These are phyloP conservation scores for Coleophoma cylindrospora DNA, from an alignment of 2,329 filamentous ascomycete species.

Conservation along the genomic window DNA sequence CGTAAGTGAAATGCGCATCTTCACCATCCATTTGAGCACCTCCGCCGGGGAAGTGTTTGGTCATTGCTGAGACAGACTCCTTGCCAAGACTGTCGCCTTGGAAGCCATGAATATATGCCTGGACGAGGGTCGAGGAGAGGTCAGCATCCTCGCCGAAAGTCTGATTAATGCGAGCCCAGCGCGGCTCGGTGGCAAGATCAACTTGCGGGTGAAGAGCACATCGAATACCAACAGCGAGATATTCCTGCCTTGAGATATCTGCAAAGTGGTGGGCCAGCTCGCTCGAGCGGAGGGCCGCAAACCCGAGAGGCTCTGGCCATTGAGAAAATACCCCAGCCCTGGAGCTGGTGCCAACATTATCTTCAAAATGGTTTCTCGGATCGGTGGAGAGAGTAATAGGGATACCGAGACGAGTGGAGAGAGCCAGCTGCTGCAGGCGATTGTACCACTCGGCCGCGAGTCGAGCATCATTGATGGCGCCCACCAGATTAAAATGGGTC, in stretches of 20 bases:
- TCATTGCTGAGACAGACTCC: constrained; percentile 40
- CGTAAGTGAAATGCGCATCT: constrained; percentile 47
- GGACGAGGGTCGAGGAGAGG: constrained; percentile 30
- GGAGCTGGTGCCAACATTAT: constrained; percentile 37
- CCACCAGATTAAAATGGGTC: constrained; percentile 43
- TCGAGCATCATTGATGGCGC: constrained; percentile 33
- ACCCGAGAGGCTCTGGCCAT: constrained; percentile 45
- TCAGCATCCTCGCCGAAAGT: constrained; percentile 45
- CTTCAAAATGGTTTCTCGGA: constrained; percentile 39
- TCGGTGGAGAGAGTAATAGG: constrained; percentile 43
- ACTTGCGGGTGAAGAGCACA: constrained; percentile 44
- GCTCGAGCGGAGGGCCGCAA: constrained; percentile 41
- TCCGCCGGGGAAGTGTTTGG: constrained; percentile 49
- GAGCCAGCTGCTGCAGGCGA: constrained; percentile 33
- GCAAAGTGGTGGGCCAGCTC: constrained; percentile 40
- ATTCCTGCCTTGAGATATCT: constrained; percentile 42
- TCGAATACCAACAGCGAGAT: constrained; percentile 28
- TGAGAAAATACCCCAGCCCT: constrained; percentile 38
- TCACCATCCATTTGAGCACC: constrained; percentile 43
- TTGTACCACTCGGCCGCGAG: constrained; percentile 33
- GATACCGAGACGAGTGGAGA: constrained; percentile 41
- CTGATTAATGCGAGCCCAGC: constrained; percentile 40
- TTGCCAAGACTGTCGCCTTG: constrained; percentile 38
- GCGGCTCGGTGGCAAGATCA: constrained; percentile 44
- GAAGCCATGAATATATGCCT: constrained; percentile 42